Conservation (phyloP, 2,329 filamentous ascomycete genomes). For the Fusarium burgessii region DNA sequence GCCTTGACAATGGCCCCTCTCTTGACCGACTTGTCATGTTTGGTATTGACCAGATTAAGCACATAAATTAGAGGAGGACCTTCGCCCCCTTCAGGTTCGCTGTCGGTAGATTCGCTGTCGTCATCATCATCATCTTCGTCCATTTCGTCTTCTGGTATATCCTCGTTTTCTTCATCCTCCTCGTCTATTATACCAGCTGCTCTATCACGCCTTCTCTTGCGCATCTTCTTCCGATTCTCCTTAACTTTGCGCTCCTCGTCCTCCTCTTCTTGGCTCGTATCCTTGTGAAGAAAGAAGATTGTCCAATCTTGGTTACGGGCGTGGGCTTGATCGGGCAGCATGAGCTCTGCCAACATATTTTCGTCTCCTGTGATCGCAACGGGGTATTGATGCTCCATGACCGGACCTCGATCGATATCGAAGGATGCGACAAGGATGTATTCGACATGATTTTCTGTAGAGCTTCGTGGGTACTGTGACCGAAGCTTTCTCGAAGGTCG, state of each 20-base stretch:
- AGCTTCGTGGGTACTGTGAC: slow-evolving; percentile 81
- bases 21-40: slow-evolving; percentile 92
- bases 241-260: slow-evolving; percentile 74
- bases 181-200: slow-evolving; percentile 62
- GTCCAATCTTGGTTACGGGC: slow-evolving; percentile 98
- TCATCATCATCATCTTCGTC: slow-evolving; percentile 62
- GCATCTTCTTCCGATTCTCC: slow-evolving; percentile 63
- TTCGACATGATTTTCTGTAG: slow-evolving; percentile 92
- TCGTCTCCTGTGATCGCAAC: slow-evolving; percentile 96
- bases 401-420: slow-evolving; percentile 93
- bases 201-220: slow-evolving; percentile 64
- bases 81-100: slow-evolving; percentile 77
- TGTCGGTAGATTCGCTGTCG: slow-evolving; percentile 66
- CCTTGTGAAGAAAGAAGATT: slow-evolving; percentile 98
- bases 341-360: slow-evolving; percentile 97
- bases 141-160: slow-evolving; percentile 61
- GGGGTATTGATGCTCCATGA: slow-evolving; percentile 99
- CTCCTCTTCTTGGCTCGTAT: slow-evolving; percentile 85
- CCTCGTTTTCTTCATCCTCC: slow-evolving; percentile 56
- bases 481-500: slow-evolving; percentile 69
- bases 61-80: slow-evolving; percentile 96
- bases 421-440: slow-evolving; percentile 98
- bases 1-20: slow-evolving; percentile 96
- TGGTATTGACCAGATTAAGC: slow-evolving; percentile 96
- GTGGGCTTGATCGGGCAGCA: slow-evolving; percentile 97